A percentile compares a stretch with the other conserved stretches of the same genome.
These are phyloP conservation scores for Phytophthora crassamura DNA, from an alignment of 352 stramenopile species.

Conservation along the genomic window DNA sequence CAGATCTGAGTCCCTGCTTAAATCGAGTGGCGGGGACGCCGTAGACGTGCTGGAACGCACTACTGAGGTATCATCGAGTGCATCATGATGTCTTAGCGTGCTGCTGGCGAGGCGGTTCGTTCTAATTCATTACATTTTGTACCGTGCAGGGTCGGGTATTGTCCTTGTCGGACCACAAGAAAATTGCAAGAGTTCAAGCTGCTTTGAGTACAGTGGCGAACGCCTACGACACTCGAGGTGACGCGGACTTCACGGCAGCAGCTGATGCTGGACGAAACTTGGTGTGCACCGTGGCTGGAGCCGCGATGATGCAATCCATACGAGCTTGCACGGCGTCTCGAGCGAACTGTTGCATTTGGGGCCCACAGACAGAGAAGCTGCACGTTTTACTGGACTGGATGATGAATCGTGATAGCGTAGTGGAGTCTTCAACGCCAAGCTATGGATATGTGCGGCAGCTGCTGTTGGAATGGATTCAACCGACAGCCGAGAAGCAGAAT, in stretches of 20 bases:
- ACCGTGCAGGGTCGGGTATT: slow-evolving; percentile 35
- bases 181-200: slow-evolving; percentile 57
- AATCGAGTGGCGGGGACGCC: slow-evolving; percentile 3
- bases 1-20: slow-evolving; percentile 31
- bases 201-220: slow-evolving; percentile 38
- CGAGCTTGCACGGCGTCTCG: slow-evolving; percentile 51
- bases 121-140: slow-evolving; percentile 9
- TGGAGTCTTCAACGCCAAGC: background rate
- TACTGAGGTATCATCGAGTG: slow-evolving; percentile 21
- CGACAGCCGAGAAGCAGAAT: slow-evolving; percentile 44
- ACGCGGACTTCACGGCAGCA: background rate
- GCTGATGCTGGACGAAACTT: slow-evolving; percentile 44
- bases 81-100: background rate
- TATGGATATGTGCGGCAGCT: slow-evolving; percentile 40
- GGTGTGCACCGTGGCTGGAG: slow-evolving; percentile 43
- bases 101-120: background rate
- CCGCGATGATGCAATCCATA: slow-evolving; percentile 53
- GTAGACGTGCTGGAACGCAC: slow-evolving; percentile 21
- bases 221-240: slow-evolving; percentile 20
- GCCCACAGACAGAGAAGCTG: slow-evolving; percentile 49
- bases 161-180: slow-evolving; percentile 64
- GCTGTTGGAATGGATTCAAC: slow-evolving; percentile 43
- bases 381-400: slow-evolving; percentile 69
- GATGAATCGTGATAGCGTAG: slow-evolving; percentile 15
- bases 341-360: slow-evolving; percentile 68